Conservation (phyloP, 2,329 filamentous ascomycete species). For the Diatrype stigma region DNA sequence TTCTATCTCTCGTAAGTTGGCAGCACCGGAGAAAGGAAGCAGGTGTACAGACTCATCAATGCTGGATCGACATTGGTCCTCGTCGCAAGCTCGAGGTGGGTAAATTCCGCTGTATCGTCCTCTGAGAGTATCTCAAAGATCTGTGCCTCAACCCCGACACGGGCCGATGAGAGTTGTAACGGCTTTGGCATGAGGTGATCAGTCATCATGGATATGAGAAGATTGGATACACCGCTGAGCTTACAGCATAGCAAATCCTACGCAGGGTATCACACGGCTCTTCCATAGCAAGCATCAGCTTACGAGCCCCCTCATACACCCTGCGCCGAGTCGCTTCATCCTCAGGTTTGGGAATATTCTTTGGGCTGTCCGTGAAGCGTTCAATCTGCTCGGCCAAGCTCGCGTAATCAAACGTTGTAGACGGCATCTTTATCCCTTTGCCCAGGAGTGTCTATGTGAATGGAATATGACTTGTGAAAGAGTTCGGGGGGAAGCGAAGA, state of each 20-base stretch:
- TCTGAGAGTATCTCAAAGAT: conserved; percentile 3
- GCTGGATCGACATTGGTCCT: conserved; percentile 6
- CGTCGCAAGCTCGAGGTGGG: conserved; percentile 2
- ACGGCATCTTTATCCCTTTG: too few relatives aligned
- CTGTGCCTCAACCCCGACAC: conserved; percentile 6
- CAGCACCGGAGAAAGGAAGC: not conserved
- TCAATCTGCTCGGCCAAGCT: too few relatives aligned
- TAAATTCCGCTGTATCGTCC: too few relatives aligned
- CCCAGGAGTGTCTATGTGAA: too few relatives aligned
- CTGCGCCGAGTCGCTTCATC: not conserved
- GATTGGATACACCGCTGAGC: not conserved
- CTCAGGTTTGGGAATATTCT: too few relatives aligned
- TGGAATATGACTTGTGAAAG: too few relatives aligned
- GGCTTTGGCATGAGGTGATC: not conserved
- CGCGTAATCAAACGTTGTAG: too few relatives aligned
- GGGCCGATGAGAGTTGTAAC: conserved; percentile 4
- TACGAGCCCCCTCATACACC: not conserved
- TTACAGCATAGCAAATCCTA: conserved; percentile 6
- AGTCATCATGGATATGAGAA: not conserved
- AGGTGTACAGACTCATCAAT: conserved; percentile 12
- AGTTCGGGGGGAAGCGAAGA: too few relatives aligned
- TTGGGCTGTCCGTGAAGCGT: too few relatives aligned
- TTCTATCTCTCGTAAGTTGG: conserved; percentile 4
- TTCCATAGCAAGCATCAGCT: conserved; percentile 1
- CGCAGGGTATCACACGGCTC: conserved; percentile 11